Evolutionary conservation across 345 rosid genomes (phyloP).

Genomic region (Salix dunnii): DNA sequence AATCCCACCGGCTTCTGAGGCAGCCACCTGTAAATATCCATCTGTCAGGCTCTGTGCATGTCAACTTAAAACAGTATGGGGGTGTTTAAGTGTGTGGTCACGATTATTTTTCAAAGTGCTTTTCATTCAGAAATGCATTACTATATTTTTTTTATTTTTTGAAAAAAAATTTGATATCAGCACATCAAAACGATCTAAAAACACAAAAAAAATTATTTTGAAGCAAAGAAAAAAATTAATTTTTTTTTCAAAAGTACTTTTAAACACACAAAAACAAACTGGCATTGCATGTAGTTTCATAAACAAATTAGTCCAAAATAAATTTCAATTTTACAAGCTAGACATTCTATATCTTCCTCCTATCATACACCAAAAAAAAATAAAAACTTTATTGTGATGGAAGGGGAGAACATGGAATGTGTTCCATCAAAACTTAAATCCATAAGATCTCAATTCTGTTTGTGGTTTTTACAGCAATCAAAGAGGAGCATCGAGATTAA

Average conservation of each 20-base stretch:
- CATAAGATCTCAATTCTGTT: slow-evolving; percentile 3
- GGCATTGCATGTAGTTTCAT: background rate
- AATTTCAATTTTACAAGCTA: background rate
- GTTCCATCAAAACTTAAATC: background rate
- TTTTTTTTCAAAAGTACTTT: too few species aligned
- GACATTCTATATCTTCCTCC: background rate
- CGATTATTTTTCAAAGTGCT: too few species aligned
- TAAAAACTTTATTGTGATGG: background rate
- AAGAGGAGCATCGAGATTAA: background rate
- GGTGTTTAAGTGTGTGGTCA: too few species aligned
- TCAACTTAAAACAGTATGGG: background rate
- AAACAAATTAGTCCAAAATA: slow-evolving; percentile 6
- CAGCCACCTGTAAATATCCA: slow-evolving; percentile 70
- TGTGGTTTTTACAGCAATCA: slow-evolving; percentile 1
- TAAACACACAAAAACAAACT: too few species aligned
- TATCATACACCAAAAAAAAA: background rate
- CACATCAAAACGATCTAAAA: too few species aligned
- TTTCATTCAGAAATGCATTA: too few species aligned
- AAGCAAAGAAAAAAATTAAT: too few species aligned
- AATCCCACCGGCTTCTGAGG: slow-evolving; percentile 96
- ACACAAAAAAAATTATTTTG: too few species aligned
- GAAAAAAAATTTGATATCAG: too few species aligned
- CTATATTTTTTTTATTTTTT: too few species aligned
- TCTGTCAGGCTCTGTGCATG: slow-evolving; percentile 13
- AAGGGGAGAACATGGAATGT: background rate